phyloP scores from a whole-genome alignment of 1,139 yeast species.

The Scheffersomyces segobiensis region DNA sequence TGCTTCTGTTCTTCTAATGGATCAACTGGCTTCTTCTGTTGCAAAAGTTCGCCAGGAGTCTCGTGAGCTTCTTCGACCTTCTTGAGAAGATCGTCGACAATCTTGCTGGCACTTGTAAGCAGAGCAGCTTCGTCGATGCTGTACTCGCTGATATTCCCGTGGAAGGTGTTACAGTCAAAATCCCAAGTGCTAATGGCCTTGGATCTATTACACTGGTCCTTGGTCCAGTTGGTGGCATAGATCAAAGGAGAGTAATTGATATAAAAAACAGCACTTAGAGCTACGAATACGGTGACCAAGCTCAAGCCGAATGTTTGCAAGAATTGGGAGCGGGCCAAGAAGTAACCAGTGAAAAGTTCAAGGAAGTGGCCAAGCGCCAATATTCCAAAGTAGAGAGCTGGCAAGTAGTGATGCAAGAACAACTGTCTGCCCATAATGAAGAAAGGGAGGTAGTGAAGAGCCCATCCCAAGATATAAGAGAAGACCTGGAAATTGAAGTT shows the following conservation, averaged over 20 bases:
- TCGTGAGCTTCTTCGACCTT: slow-evolving; percentile 2
- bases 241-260: slow-evolving; percentile 68
- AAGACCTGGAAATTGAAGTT: slow-evolving; percentile 73
- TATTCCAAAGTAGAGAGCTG: slow-evolving; percentile 86
- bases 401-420: slow-evolving; percentile 90
- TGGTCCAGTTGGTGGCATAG: slow-evolving; percentile 85
- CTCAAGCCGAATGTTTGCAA: slow-evolving; percentile 42
- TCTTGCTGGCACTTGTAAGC: slow-evolving; percentile 6
- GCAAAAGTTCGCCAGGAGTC: slow-evolving; percentile 3
- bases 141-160: slow-evolving; percentile 30
- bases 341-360: slow-evolving; percentile 61
- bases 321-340: slow-evolving; percentile 36
- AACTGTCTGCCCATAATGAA: slow-evolving; percentile 93
- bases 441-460: slow-evolving; percentile 81
- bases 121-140: slow-evolving; percentile 7
- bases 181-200: slow-evolving; percentile 76
- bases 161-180: slow-evolving; percentile 71
- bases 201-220: slow-evolving; percentile 58
- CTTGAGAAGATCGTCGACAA: slow-evolving; percentile 1
- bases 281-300: slow-evolving; percentile 49
- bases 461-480: slow-evolving; percentile 78
- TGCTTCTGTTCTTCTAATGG: not conserved
- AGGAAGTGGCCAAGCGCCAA: slow-evolving; percentile 81
- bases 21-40: not conserved
- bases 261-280: slow-evolving; percentile 57